phyloP scores from a whole-genome alignment of 2,329 filamentous ascomycete species.

The Bisporella sp. region DNA sequence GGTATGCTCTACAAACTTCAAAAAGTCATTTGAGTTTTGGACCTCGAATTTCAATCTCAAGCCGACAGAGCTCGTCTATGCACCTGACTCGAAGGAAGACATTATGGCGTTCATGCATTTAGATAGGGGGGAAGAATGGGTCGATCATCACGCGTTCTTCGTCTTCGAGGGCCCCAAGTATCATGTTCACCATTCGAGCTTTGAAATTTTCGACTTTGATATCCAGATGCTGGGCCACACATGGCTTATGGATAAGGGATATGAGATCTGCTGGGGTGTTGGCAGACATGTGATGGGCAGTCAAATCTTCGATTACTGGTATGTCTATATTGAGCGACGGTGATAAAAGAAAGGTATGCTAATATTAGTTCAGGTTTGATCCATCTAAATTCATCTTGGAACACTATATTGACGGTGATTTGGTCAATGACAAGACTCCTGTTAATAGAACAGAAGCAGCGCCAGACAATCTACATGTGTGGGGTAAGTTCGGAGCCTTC shows the following conservation, averaged over 20 bases:
- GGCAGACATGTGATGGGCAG: conserved; percentile 63
- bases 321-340: neutral
- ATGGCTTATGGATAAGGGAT: conserved; percentile 56
- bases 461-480: conserved; percentile 18
- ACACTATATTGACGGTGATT: conserved; percentile 65
- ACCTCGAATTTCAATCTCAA: conserved; percentile 42
- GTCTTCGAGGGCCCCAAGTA: conserved; percentile 29
- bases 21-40: conserved; percentile 43
- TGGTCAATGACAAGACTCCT: conserved; percentile 41
- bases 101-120: conserved; percentile 46
- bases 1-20: conserved; percentile 44
- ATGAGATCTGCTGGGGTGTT: conserved; percentile 63
- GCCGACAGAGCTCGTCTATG: conserved; percentile 34
- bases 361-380: conserved; percentile 33
- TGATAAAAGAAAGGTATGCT: neutral
- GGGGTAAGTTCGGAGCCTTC: conserved; percentile 18
- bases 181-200: conserved; percentile 53
- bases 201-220: conserved; percentile 67
- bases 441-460: conserved; percentile 11
- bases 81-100: conserved; percentile 23
- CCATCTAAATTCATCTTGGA: conserved; percentile 56
- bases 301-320: conserved; percentile 65
- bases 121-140: conserved; percentile 40
- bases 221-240: conserved; percentile 64
- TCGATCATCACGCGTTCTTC: conserved; percentile 52